Base-by-base conservation (phyloP, 1,284 basidiomycete species). In the Mycosarcoma maydis region DNA sequence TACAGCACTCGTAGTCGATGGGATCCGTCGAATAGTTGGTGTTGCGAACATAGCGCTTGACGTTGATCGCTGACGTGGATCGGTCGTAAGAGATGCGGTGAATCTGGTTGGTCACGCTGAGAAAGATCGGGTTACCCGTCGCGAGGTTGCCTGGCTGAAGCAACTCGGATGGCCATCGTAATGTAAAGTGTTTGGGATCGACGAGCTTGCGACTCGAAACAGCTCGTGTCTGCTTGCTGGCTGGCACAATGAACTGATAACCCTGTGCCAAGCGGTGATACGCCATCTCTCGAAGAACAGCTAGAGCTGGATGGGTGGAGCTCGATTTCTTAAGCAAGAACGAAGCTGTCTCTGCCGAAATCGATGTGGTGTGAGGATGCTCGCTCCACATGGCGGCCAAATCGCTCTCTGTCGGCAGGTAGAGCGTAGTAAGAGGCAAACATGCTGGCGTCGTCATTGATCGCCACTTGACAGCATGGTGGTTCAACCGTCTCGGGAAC, bases 61-160 rank as follows among this genome's bases (percentile, higher is more conserved):
- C 92, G 73, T 93, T 90, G 64, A 97, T 92, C 19, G 89, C 87
- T 71, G 94, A 91, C 17, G 91, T 90, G 19, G 88, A 89, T 54
- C 83, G 81, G 64, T 86, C 85, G 75, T 94, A 98, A 19, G 90
- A 89, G 70, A 98, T 89, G 24, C 91, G 87, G 82, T 98, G 94
- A 44, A 98, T 92, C 82, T 97, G 93, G 81, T 95, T 96, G 78
- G 90, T 90, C 87, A 94, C 93, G 71, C 92, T 92, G 48, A 98
- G 86, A 83, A 91, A 97, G 20, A 97, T 90, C 0, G 93, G 90
- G 41, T 75, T 75, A 27, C 80, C 80, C 13, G 73, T 68, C 11
- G 76, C 62, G 19, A 80, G 55, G 36, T 73, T 80, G 41, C 77
- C 80, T 10, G 79, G 76, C 32, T 80, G 76, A 32, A 82, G 75